A percentile compares a stretch with the other conserved stretches of the same genome.
phyloP scores from a whole-genome alignment of 768 basidiomycete species.

The Trametes cingulata region DNA sequence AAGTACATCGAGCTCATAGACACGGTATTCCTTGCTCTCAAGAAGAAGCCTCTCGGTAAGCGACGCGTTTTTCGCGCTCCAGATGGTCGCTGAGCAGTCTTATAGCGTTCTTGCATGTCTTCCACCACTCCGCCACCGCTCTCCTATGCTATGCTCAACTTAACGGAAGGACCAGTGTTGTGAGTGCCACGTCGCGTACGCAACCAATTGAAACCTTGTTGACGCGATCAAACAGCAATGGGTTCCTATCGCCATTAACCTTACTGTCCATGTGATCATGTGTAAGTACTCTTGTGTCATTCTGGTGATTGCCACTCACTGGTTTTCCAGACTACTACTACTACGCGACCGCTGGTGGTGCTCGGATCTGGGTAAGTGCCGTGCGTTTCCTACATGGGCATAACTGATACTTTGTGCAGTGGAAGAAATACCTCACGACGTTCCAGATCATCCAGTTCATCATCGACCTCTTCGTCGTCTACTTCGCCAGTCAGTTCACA shows the following conservation, averaged over 20 bases:
- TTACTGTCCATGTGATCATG: slow-evolving; percentile 96
- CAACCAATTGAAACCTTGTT: background rate
- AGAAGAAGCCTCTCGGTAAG: slow-evolving; percentile 96
- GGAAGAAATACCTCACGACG: slow-evolving; percentile 97
- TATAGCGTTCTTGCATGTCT: slow-evolving; percentile 91
- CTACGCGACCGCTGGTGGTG: slow-evolving; percentile 96
- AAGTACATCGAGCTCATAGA: slow-evolving; percentile 97
- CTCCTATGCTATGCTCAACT: slow-evolving; percentile 93
- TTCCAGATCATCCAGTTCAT: slow-evolving; percentile 98
- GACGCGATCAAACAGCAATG: slow-evolving; percentile 67
- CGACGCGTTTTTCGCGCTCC: background rate
- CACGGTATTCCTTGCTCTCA: slow-evolving; percentile 94
- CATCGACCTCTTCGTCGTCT: slow-evolving; percentile 86
- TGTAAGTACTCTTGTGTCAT: slow-evolving; percentile 56
- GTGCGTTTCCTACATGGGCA: too few relatives aligned
- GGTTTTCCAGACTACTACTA: slow-evolving; percentile 88
- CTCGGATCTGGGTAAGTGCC: slow-evolving; percentile 85
- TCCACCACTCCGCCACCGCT: slow-evolving; percentile 98
- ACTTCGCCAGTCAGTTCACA: slow-evolving; percentile 84
- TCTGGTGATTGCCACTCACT: background rate
- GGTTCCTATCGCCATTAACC: slow-evolving; percentile 90
- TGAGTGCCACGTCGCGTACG: slow-evolving; percentile 43
- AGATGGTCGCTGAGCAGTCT: background rate
- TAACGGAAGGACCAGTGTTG: slow-evolving; percentile 91
- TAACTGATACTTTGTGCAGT: slow-evolving; percentile 49